Percentiles rank a stretch among this genome's conserved stretches.
These are phyloP conservation scores for Penicillium verhagenii DNA, from an alignment of 495 filamentous ascomycete species.

Conservation along the genomic window DNA sequence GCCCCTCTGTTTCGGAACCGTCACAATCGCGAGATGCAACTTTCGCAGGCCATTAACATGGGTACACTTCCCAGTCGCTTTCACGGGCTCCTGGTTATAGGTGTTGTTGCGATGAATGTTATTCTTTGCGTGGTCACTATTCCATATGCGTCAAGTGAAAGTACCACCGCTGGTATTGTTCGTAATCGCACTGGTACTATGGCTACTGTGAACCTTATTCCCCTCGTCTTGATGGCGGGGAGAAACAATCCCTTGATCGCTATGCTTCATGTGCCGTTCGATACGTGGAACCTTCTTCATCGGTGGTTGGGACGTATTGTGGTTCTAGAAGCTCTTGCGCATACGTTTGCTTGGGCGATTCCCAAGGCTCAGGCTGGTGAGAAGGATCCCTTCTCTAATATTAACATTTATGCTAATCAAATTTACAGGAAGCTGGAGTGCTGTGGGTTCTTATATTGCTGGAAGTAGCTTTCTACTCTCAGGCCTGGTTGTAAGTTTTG, in stretches of 20 bases:
- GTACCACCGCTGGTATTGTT: conserved; percentile 52
- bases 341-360: conserved; percentile 63
- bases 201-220: conserved; percentile 76
- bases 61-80: conserved; percentile 84
- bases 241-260: conserved; percentile 69
- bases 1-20: conserved; percentile 79
- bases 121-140: conserved; percentile 73
- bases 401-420: conserved; percentile 2
- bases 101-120: conserved; percentile 75
- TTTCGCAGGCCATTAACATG: conserved; percentile 76
- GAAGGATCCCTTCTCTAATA: conserved; percentile 2
- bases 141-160: conserved; percentile 46
- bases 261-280: conserved; percentile 65
- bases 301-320: conserved; percentile 78
- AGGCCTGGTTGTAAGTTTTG: conserved; percentile 50
- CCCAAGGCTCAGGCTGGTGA: conserved; percentile 61
- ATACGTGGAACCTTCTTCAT: conserved; percentile 78
- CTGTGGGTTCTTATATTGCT: conserved; percentile 47
- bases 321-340: conserved; percentile 60
- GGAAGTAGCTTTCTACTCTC: conserved; percentile 57
- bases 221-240: conserved; percentile 64
- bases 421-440: conserved; percentile 56
- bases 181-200: conserved; percentile 76
- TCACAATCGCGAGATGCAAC: conserved; percentile 81
- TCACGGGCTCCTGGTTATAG: conserved; percentile 68